Percentiles rank a stretch among this genome's conserved stretches.
Conservation (phyloP, 495 filamentous ascomycete genomes). For the Oleoguttula mirabilis region DNA sequence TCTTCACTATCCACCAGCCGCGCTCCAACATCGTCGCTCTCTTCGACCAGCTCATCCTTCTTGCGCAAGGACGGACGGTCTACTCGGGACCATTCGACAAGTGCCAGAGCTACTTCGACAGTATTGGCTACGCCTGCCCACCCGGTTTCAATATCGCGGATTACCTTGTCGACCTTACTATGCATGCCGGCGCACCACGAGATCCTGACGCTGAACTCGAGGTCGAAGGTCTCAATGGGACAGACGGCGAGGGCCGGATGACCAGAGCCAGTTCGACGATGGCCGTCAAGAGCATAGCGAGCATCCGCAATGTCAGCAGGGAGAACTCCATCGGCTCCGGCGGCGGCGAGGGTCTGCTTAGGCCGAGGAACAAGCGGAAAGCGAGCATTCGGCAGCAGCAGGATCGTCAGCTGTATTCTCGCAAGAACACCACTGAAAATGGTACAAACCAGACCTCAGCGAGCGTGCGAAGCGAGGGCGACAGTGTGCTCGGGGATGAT, state of each 20-base stretch:
- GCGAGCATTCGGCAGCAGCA: slow-evolving; percentile 72
- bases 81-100: slow-evolving; percentile 83
- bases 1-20: slow-evolving; percentile 99
- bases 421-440: slow-evolving; percentile 43
- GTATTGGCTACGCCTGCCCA: slow-evolving; percentile 80
- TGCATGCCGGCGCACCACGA: slow-evolving; percentile 64
- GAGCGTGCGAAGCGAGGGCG: slow-evolving; percentile 24
- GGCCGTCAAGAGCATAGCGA: slow-evolving; percentile 85
- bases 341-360: slow-evolving; percentile 47
- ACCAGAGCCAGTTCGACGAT: slow-evolving; percentile 77
- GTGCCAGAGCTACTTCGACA: slow-evolving; percentile 87
- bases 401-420: slow-evolving; percentile 80
- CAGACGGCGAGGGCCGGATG: slow-evolving; percentile 38
- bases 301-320: slow-evolving; percentile 55
- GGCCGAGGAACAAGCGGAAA: slow-evolving; percentile 53
- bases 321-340: slow-evolving; percentile 40
- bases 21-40: slow-evolving; percentile 99
- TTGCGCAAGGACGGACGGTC: slow-evolving; percentile 80
- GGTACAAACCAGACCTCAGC: slow-evolving; percentile 35
- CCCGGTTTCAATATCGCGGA: slow-evolving; percentile 98
- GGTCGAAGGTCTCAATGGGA: slow-evolving; percentile 27
- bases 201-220: slow-evolving; percentile 48
- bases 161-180: slow-evolving; percentile 91
- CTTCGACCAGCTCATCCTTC: slow-evolving; percentile 82
- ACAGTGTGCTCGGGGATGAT: slow-evolving; percentile 43